phyloP scores from a whole-genome alignment of 495 filamentous ascomycete species.

The Pyrenula massariospora region DNA sequence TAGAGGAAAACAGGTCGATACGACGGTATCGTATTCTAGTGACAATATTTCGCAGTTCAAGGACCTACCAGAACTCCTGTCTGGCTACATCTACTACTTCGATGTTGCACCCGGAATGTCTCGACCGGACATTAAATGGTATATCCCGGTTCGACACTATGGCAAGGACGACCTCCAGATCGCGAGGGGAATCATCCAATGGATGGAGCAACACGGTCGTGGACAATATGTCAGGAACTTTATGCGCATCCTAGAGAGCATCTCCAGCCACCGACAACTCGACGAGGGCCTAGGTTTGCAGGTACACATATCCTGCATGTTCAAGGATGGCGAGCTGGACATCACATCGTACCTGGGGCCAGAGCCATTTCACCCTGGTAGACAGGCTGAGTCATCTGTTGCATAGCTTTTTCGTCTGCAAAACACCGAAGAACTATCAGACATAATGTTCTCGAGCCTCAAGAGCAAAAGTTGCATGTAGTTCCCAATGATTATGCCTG shows the following conservation, averaged over 20 bases:
- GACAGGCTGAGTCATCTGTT: no score
- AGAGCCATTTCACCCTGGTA: neutral
- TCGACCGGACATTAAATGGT: constrained; percentile 19
- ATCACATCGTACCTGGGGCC: constrained; percentile 3
- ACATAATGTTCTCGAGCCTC: no score
- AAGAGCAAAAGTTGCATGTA: no score
- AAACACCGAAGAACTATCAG: no score
- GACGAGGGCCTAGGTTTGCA: constrained; percentile 11
- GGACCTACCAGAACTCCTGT: constrained; percentile 10
- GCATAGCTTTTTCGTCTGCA: no score
- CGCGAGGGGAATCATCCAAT: constrained; percentile 5
- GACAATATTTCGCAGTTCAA: constrained; percentile 1
- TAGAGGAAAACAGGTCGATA: constrained; percentile 1
- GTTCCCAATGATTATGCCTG: no score
- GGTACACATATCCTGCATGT: constrained; percentile 6
- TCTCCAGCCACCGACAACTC: constrained; percentile 7
- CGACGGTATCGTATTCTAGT: neutral
- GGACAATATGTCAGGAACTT: constrained; percentile 7
- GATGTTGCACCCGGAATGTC: constrained; percentile 13
- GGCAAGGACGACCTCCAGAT: constrained; percentile 9
- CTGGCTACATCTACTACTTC: constrained; percentile 21
- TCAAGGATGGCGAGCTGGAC: constrained; percentile 9
- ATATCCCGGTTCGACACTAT: constrained; percentile 22
- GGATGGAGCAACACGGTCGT: constrained; percentile 11
- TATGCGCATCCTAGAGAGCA: constrained; percentile 4